Evolutionary conservation across 2,329 filamentous ascomycete species (phyloP).

Genomic region (Helotiales sp.): DNA sequence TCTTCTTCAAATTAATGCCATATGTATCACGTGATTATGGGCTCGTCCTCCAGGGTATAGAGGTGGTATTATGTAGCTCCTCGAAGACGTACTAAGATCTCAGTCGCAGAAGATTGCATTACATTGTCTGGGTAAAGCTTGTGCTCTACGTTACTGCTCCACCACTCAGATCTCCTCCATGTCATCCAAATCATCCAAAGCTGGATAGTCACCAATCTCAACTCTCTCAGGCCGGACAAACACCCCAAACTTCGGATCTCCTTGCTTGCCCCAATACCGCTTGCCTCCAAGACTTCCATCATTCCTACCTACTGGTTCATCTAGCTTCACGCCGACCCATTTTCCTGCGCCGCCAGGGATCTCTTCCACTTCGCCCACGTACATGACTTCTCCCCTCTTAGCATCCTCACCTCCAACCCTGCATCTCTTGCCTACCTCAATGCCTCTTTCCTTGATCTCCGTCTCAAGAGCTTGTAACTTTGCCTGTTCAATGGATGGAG

Average conservation of each 20-base stretch:
- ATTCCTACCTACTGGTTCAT: constrained; percentile 82
- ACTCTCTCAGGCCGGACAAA: constrained; percentile 79
- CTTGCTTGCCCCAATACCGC: constrained; percentile 62
- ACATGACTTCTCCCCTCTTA: constrained; percentile 67
- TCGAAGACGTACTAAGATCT: not conserved
- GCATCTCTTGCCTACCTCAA: constrained; percentile 62
- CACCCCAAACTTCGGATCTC: constrained; percentile 68
- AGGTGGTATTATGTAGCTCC: no score
- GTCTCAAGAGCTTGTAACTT: constrained; percentile 67
- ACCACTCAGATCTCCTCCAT: constrained; percentile 72
- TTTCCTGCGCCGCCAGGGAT: constrained; percentile 64
- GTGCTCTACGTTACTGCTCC: no score
- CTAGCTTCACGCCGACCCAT: constrained; percentile 75
- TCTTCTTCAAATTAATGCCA: no score
- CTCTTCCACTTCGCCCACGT: constrained; percentile 72
- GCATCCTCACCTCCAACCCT: constrained; percentile 66
- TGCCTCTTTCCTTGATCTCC: constrained; percentile 70
- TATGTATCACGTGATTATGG: no score
- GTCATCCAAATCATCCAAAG: constrained; percentile 72
- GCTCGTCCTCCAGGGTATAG: no score
- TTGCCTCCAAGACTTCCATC: constrained; percentile 70
- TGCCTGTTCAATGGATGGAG: constrained; percentile 70
- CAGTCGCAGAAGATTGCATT: not conserved
- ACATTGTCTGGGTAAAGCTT: no score
- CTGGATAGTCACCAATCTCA: constrained; percentile 72